A percentile compares a stretch with the other conserved stretches of the same genome.
Conservation (phyloP, 345 rosid species). For the Raphanus sativus region DNA sequence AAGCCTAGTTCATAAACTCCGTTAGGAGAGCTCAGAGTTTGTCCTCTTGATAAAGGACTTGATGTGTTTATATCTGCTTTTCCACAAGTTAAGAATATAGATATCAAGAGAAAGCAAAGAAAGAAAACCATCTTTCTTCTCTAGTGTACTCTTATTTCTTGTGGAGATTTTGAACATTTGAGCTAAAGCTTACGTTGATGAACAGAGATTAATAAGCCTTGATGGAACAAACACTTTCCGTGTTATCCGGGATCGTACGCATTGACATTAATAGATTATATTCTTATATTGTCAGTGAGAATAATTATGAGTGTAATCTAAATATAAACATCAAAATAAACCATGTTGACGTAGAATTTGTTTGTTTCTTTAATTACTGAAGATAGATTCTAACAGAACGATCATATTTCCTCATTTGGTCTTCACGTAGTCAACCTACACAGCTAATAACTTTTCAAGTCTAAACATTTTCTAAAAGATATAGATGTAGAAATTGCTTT, state of each 20-base stretch:
- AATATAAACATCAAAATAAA: not conserved
- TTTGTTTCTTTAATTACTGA: not conserved
- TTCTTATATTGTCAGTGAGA: not conserved
- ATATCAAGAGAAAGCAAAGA: conserved; percentile 9
- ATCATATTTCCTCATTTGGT: not conserved
- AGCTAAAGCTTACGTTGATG: not conserved
- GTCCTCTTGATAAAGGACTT: conserved; percentile 30
- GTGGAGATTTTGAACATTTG: not conserved
- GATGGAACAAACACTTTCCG: not conserved
- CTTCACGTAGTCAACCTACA: not conserved
- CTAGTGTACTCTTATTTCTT: not conserved
- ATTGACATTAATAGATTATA: not conserved
- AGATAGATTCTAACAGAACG: not conserved
- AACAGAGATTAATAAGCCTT: not conserved
- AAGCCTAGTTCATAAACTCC: conserved; percentile 43
- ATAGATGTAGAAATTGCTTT: not conserved
- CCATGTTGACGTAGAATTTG: not conserved
- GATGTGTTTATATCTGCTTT: conserved; percentile 30
- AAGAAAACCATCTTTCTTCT: conserved; percentile 2
- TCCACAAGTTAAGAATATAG: conserved; percentile 16
- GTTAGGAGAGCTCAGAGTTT: conserved; percentile 33
- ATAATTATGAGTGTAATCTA: not conserved
- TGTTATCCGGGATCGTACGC: not conserved
- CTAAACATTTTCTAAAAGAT: not conserved
- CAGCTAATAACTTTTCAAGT: not conserved